A percentile compares a stretch with the other conserved stretches of the same genome.
Evolutionary conservation across 768 basidiomycete species (phyloP).

Genomic region (Hypsizygus marmoreus): DNA sequence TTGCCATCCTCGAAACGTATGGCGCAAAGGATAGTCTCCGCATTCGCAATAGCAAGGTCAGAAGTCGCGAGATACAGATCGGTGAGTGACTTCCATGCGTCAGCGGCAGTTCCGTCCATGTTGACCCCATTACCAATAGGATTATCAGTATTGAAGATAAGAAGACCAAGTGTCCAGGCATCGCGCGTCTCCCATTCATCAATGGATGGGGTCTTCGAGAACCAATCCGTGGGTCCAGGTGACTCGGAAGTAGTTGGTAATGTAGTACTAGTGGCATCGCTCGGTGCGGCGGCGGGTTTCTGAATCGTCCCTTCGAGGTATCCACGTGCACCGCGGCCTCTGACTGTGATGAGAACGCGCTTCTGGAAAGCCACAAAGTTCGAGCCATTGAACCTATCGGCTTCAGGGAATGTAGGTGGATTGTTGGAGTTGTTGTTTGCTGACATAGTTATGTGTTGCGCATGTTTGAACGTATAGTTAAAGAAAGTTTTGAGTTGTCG

Average conservation of each 20-base stretch:
- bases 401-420: constrained; percentile 21
- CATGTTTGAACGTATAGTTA: too few species aligned
- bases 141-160: constrained; percentile 25
- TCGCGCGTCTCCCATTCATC: constrained; percentile 23
- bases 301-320: constrained; percentile 23
- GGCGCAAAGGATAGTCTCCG: constrained; percentile 7
- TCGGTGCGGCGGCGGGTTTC: too few species aligned
- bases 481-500: too few species aligned
- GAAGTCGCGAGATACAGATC: constrained; percentile 9
- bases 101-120: constrained; percentile 19
- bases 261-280: too few species aligned
- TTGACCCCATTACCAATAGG: constrained; percentile 23
- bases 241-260: not conserved
- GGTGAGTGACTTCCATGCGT: constrained; percentile 22
- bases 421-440: too few species aligned
- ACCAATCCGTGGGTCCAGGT: constrained; percentile 12
- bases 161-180: constrained; percentile 14
- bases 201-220: constrained; percentile 11
- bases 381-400: constrained; percentile 21
- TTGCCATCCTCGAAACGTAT: constrained; percentile 12
- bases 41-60: constrained; percentile 13
- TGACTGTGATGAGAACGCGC: constrained; percentile 11
- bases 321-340: constrained; percentile 15
- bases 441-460: too few species aligned
- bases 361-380: constrained; percentile 19